Base-by-base conservation (phyloP, 2,329 filamentous ascomycete species). In the Penicillium brasilianum region DNA sequence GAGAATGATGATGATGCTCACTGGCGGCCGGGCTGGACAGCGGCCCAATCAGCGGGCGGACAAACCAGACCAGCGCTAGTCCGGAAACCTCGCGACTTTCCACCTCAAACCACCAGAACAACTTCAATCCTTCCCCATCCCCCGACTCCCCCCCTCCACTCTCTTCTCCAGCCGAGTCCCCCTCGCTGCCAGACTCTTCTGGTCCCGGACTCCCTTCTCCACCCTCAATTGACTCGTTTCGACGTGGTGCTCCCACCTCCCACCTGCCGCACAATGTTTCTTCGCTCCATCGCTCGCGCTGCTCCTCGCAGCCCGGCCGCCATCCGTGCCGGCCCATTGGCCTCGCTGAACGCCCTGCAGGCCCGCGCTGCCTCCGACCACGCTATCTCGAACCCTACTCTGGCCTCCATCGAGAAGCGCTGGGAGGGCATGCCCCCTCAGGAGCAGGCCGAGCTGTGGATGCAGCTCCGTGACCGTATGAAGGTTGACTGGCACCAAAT, bases 381-480 rank as follows among this genome's bases (percentile, higher is more conserved):
- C 80, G 93, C 94, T 78, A 96, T 99, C 82, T 96, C 93, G 76
- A 98, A 97, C 85, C 95, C 96, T 72, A 97, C 92, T 61, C 88
- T 99, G 76, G 91, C 92, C 81, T 93, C 96, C 83, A 98, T 99
- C 77, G 95, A 99, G 89, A 97, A 97, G 90, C 87, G 95, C 85
- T 99, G 95, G 95, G 95, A 99, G 85, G 87, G 85, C 67, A 93
- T 98, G 91, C 93, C 94, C 62, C 92, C 95, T 68, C 93, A 97
- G 86, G 95, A 99, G 87, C 95, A 99, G 88, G 95, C 95, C 71
- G 95, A 99, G 78, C 85, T 99, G 74, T 99, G 95, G 95, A 99
- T 99, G 95, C 85, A 90, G 72, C 85, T 99, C 80, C 88, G 95
- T 81, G 95, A 99, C 84, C 90, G 95, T 77, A 99, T 99, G 95